Percentiles rank a stretch among this genome's conserved stretches.
phyloP scores from a whole-genome alignment of 1,284 basidiomycete genomes.

The Lentinula novae-zelandiae region DNA sequence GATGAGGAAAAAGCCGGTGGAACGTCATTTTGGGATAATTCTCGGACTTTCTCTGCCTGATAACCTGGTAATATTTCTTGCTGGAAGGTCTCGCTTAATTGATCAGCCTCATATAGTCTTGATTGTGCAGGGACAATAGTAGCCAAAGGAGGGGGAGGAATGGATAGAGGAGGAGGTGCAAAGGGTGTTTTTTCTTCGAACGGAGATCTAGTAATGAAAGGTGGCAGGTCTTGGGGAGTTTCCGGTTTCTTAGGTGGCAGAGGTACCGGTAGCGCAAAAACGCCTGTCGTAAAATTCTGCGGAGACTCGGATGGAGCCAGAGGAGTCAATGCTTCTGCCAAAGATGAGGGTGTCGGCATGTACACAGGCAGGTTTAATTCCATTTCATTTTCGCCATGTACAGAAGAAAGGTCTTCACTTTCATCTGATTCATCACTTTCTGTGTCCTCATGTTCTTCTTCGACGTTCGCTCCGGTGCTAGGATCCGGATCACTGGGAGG shows the following conservation, averaged over 20 bases:
- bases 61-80: background rate
- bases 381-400: background rate
- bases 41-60: background rate
- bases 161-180: background rate
- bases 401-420: background rate
- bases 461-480: background rate
- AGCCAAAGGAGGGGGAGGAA: constrained; percentile 5
- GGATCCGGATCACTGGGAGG: background rate
- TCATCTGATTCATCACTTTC: constrained; percentile 6
- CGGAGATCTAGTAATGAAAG: background rate
- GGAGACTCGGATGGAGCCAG: background rate
- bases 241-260: background rate
- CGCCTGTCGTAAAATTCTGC: background rate
- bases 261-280: constrained; percentile 6
- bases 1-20: background rate
- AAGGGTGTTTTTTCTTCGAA: background rate
- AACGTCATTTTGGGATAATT: background rate
- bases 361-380: background rate
- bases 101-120: constrained; percentile 1
- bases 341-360: constrained; percentile 4
- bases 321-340: constrained; percentile 7
- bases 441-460: constrained; percentile 2
- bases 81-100: background rate
- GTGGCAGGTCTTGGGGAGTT: background rate
- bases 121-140: background rate